Conservation (phyloP, 768 basidiomycete genomes). For the Piloderma croceum region DNA sequence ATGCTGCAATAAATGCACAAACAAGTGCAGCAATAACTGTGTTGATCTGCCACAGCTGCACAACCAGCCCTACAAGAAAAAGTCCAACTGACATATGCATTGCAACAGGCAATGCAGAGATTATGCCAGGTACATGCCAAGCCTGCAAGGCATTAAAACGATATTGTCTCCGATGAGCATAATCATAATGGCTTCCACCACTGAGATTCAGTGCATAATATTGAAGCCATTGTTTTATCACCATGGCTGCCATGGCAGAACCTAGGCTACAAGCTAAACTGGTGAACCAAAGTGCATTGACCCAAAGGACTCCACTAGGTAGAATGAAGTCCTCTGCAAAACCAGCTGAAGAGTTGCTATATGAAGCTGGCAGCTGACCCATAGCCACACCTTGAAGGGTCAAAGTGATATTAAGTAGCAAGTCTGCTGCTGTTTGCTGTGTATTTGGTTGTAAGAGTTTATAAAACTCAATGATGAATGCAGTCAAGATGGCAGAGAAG, state of each 20-base stretch:
- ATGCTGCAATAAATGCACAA: constrained; percentile 6
- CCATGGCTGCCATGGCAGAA: constrained; percentile 18
- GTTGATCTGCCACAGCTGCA: constrained; percentile 15
- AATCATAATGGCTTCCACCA: constrained; percentile 12
- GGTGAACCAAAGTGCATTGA: constrained; percentile 15
- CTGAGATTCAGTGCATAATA: constrained; percentile 9
- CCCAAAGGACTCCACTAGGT: constrained; percentile 1
- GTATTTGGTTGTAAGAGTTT: constrained; percentile 11
- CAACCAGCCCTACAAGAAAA: constrained; percentile 19
- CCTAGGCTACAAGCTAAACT: constrained; percentile 15
- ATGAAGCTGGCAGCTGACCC: constrained; percentile 1
- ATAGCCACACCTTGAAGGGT: constrained; percentile 2
- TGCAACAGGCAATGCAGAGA: constrained; percentile 14
- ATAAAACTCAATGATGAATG: constrained; percentile 18
- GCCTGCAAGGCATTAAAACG: constrained; percentile 12
- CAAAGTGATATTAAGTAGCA: constrained; percentile 7
- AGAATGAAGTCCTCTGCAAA: background rate
- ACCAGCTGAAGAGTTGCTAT: background rate
- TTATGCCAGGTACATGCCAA: constrained; percentile 17
- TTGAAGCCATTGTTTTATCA: constrained; percentile 18
- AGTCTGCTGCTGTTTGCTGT: constrained; percentile 5
- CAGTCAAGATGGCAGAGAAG: constrained; percentile 20
- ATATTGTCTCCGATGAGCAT: constrained; percentile 15
- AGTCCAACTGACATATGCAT: constrained; percentile 19
- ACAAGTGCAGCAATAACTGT: constrained; percentile 7